These are phyloP conservation scores for Cucumis melo DNA, from an alignment of 306 rosid genomes.

Conservation along the genomic window DNA sequence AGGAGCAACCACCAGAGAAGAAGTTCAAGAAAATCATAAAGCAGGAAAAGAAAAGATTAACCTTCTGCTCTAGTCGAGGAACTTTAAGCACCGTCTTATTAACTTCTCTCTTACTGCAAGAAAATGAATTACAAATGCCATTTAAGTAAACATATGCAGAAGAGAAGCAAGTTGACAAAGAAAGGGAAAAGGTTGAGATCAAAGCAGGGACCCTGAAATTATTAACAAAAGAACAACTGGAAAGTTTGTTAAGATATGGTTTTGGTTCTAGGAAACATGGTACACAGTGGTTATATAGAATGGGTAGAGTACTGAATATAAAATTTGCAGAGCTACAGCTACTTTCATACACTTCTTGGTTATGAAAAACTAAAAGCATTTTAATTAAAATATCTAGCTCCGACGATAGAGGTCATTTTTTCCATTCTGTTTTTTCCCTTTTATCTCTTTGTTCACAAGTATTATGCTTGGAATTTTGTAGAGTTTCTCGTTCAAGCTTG, in stretches of 20 bases:
- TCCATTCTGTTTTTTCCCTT: neutral
- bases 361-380: neutral
- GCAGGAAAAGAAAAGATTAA: conserved; percentile 8
- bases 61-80: conserved; percentile 99
- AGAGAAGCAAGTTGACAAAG: neutral
- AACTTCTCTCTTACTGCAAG: conserved; percentile 84
- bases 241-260: neutral
- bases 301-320: neutral
- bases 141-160: neutral
- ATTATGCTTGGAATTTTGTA: neutral
- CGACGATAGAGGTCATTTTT: neutral
- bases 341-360: neutral
- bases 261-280: neutral
- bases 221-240: neutral
- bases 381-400: neutral
- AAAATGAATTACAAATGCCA: neutral
- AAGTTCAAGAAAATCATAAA: neutral
- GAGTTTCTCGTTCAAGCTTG: neutral
- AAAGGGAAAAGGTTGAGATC: neutral
- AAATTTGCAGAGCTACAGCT: neutral
- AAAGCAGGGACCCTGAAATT: neutral
- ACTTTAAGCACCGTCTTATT: conserved; percentile 94
- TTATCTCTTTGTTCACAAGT: neutral
- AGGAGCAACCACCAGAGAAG: neutral
- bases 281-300: neutral